Base-by-base conservation (phyloP, 202 grass and related monocot species). In the Brachypodium distachyon region DNA sequence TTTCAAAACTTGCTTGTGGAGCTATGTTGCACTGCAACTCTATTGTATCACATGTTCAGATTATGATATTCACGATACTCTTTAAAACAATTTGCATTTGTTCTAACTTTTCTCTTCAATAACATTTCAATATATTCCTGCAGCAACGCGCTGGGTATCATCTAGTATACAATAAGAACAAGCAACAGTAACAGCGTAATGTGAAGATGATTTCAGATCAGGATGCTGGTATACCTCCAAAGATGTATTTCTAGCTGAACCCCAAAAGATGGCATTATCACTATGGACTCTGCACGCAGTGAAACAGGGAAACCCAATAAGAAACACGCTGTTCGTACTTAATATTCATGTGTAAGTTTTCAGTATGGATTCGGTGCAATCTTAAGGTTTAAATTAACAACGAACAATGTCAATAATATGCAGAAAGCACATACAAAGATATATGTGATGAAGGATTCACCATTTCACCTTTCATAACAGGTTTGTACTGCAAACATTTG, bases 381-480 rank as follows among this genome's bases (percentile, higher is more conserved):
- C 18, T 66, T 9, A 58, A 39, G 31, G 67, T 61, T 2, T 25
- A 74, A 50, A 80, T 67, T 40, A 80, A 65, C 48, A 48, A 57
- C 5, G 55, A 41, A 8, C 4, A 19, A 31, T 66, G 39, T 36
- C 11, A 42, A 78, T 16, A 74, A 50, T 59, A 16, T 41, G 31
- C 17, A 59, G 51, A 78, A 72, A 27, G 18, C 38, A 8, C 68
- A 49, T 49, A 70, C 37, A 77, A 67, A 72, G 0, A 57, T 14
- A 65, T 72, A 32, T 38, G 16, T 36, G 23, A 57, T 59, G 38
- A 58, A 67, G 28, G 55, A 80, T 14, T 84, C 39, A 94, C 94
- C 94, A 90, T 94, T 14, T 84, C 39, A 94, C 94, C 94, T 92
- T 94, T 97, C 73, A 80, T 97, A 23, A 92, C 84, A 81, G 91